Evolutionary conservation across 129 eudicot species (phyloP), one percentile per base, ranked within the genome.

Genomic region (Smallanthus sonchifolius): DNA sequence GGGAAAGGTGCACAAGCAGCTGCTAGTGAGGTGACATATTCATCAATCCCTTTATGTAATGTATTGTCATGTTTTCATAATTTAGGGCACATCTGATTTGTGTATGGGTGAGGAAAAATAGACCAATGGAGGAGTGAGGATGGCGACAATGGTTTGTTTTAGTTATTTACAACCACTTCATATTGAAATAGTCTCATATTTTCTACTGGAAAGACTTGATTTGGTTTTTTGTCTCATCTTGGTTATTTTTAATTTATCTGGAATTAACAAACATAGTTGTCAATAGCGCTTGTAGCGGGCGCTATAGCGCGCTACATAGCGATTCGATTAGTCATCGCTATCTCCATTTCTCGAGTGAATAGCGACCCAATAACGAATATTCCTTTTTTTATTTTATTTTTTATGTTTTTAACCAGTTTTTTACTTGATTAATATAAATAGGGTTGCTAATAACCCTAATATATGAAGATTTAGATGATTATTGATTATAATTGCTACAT

Each of bases 1-100:
- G 98, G 91, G 55, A 93, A 93, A 84, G 97, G 90, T 75, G 88
- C 95, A 75, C 91, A 83, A 39, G 75, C 91, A 69, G 92, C 98
- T 81, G 97, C 98, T 77, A 86, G 86, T 79, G 88, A 94, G 98
- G 98, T 94, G 77, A 79, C 64, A 65, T 55, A 59, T 75, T 67
- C 49, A 67, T 67, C 7, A 65, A 10, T 67, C 48, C 11, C 6
- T 42, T 60, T 30, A 55, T 34, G 67, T 67, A 42, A 24, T 76
- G 80, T 74, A 54, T 76, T 68, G 14, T 44, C 42, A 44, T 68
- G 42, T 45, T 13, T 68, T 28, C 40, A 11, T 13, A 4, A 24
- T 17, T 14, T 14, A 8, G 19, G 65, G 35, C 34, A 43, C 17
- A 43, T 30, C 28, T 24, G 24, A 13, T 24, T 10, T 57, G 2